Evolutionary conservation across 2,329 filamentous ascomycete species (phyloP), one percentile per base, ranked within the genome.

Genomic region (Dendrostoma leiphaemia): DNA sequence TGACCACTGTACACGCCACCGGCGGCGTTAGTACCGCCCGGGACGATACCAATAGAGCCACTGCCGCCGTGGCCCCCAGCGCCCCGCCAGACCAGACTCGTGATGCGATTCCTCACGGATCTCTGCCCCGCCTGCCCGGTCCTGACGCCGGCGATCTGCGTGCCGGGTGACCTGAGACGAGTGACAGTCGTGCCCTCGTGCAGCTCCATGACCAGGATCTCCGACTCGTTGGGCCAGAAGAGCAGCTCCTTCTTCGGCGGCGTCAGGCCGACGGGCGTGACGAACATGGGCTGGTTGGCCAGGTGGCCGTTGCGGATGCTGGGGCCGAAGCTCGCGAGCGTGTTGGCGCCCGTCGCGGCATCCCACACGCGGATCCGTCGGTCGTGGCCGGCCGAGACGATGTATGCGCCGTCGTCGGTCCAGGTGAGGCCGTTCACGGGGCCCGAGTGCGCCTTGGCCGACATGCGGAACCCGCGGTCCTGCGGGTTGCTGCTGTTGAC

Each of bases 331-430:
- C 88, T 92, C 0, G 89, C 89, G 6, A 97, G 82, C 0, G 90
- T 95, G 68, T 97, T 97, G 17, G 88, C 88, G 2, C 91, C 91
- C 0, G 84, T 90, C 0, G 78, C 78, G 2, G 89, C 83, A 66
- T 96, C 82, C 93, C 93, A 97, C 1, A 97, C 89, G 4, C 92
- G 83, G 59, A 97, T 86, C 8, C 88, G 83, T 46, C 89, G 80
- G 67, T 97, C 94, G 54, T 95, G 88, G 0, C 91, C 92, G 2
- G 89, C 82, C 1, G 89, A 91, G 12, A 97, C 78, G 17, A 97
- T 77, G 65, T 88, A 86, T 13, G 75, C 77, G 1, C 91, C 91
- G 65, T 91, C 86, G 56, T 90, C 85, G 1, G 89, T 92, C 91
- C 91, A 97, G 1, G 85, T 78, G 7, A 97, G 74, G 1, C 89